Base-by-base conservation (phyloP, 78 protist species). In the Chrysochromulina parva region DNA sequence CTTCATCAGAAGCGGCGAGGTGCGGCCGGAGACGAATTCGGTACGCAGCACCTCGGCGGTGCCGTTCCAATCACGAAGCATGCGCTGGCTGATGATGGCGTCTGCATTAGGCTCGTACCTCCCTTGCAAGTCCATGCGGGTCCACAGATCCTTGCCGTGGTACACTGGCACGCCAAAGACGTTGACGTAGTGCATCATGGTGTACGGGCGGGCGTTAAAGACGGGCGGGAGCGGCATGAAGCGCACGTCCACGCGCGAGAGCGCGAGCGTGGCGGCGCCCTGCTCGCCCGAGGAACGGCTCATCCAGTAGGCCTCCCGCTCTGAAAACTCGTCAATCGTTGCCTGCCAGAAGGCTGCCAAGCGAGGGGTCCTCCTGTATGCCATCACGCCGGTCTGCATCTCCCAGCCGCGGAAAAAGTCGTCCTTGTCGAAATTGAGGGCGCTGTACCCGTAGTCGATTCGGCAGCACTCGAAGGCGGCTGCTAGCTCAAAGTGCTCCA, bases 381-480 rank as follows among this genome's bases (percentile, higher is more conserved):
- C 78, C 78, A 69, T 69, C 50, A 69, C 50, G 50, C 78, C 78
- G 11, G 78, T 69, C 78, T 69, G 78, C 78, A 69, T 69, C 78
- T 69, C 78, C 78, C 78, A 69, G 6, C 67, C 17, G 67, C 62
- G 62, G 50, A 69, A 11, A 6, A 26, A n/a, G 48, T 50, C 78
- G 50, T 3, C 3, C 50, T 13, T 2, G 78, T 69, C 78, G 78
- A n/a, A 69, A 3, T 28, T 28, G 24, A 2, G 28, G 50, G 24
- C 50, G 24, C 10, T 4, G 6, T 66, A 10, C 48, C 50, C 28
- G 24, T 13, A 69, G 78, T 1, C 10, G 53, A 69, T 1, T 3
- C 78, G 78, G 78, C 78, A 69, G 50, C 78, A 69, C 50, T 69
- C 78, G 14, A 69, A 69, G 28, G 78, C 78, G 78, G 78, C 78